Conservation (phyloP, 208 protist species). For the Crithidia sp. region DNA sequence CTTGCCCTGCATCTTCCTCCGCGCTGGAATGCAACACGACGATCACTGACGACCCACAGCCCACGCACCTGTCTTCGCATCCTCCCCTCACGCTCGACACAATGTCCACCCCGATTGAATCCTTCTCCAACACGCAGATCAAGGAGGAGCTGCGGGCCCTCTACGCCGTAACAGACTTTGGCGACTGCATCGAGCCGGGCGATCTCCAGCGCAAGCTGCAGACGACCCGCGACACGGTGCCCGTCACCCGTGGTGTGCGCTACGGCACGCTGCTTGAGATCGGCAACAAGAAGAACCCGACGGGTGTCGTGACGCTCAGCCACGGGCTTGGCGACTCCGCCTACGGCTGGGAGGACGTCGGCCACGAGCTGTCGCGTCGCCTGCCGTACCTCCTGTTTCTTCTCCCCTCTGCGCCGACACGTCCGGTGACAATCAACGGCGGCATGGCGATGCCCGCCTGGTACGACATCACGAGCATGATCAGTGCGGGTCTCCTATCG, state of each 20-base stretch:
- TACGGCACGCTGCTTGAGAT: slow-evolving; percentile 78
- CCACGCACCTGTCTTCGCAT: too few species aligned
- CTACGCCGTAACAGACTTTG: slow-evolving; percentile 71
- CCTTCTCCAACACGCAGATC: slow-evolving; percentile 61
- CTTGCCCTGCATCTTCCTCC: not conserved
- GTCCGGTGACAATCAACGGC: slow-evolving; percentile 89
- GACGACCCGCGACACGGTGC: slow-evolving; percentile 39
- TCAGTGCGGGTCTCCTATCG: slow-evolving; percentile 29
- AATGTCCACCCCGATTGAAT: slow-evolving; percentile 39
- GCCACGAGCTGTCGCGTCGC: slow-evolving; percentile 52
- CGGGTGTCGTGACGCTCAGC: slow-evolving; percentile 85
- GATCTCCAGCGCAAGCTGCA: slow-evolving; percentile 74
- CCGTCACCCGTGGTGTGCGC: slow-evolving; percentile 52
- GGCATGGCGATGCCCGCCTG: slow-evolving; percentile 89
- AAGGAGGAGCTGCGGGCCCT: slow-evolving; percentile 69
- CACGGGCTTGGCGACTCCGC: slow-evolving; percentile 93
- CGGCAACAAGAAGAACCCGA: slow-evolving; percentile 72
- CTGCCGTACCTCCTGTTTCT: slow-evolving; percentile 91
- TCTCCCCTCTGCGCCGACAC: slow-evolving; percentile 84
- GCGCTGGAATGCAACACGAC: too few species aligned
- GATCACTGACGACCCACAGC: too few species aligned
- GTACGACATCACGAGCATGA: slow-evolving; percentile 88
- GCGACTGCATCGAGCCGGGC: slow-evolving; percentile 68
- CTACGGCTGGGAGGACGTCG: slow-evolving; percentile 88
- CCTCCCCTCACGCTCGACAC: too few species aligned